phyloP scores from a whole-genome alignment of 305 asterid genomes.

The Rubia tinctorum region DNA sequence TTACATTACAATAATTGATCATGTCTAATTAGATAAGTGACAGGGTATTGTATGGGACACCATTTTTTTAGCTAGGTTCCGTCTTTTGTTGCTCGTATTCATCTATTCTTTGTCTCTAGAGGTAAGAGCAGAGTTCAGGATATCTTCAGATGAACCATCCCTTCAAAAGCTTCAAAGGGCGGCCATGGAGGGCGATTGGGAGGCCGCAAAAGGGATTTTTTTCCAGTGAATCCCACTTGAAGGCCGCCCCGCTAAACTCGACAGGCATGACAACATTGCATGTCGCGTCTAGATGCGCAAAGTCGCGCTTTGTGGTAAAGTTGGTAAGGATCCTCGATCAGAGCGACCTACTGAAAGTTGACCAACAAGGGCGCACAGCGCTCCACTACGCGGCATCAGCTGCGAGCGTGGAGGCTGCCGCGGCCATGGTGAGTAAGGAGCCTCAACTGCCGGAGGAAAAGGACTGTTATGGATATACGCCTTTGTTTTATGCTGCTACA shows the following conservation, averaged over 20 bases:
- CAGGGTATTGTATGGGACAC: too few species aligned
- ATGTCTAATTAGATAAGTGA: too few species aligned
- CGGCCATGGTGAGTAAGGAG: not conserved
- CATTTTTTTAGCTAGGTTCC: too few species aligned
- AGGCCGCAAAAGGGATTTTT: not conserved
- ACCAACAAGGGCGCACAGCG: not conserved
- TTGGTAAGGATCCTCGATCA: not conserved
- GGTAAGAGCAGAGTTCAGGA: too few species aligned
- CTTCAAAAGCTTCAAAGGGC: not conserved
- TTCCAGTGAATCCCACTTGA: not conserved
- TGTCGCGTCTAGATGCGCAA: not conserved
- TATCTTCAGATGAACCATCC: too few species aligned
- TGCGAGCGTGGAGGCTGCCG: not conserved
- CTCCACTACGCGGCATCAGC: slow-evolving; percentile 1
- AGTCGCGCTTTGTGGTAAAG: not conserved
- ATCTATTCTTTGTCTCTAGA: too few species aligned
- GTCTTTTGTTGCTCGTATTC: too few species aligned
- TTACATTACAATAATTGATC: too few species aligned
- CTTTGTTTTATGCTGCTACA: not conserved
- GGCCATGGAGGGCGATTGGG: not conserved
- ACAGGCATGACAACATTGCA: not conserved
- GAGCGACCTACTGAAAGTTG: not conserved
- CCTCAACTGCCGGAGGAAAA: not conserved
- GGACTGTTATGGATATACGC: not conserved
- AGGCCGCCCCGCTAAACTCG: not conserved